Evolutionary conservation across 768 basidiomycete species (phyloP).

Genomic region (Auriscalpium orientale): DNA sequence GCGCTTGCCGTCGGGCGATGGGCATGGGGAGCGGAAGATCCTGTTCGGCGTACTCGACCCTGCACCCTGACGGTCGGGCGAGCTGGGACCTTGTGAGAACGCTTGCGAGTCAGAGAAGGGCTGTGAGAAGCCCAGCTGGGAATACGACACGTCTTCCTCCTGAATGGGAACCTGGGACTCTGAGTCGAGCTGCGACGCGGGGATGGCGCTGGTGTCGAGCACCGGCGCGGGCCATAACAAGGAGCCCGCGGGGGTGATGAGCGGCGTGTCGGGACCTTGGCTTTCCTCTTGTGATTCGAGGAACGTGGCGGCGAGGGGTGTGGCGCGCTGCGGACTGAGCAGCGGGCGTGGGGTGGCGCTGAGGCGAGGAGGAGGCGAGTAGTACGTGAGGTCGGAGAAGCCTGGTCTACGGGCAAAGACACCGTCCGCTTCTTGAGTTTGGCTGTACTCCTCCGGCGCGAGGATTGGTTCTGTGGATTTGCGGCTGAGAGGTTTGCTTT

Average conservation of each 20-base stretch:
- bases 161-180: constrained; percentile 21
- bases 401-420: constrained; percentile 4
- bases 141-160: constrained; percentile 28
- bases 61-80: background rate
- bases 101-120: constrained; percentile 4
- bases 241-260: constrained; percentile 50
- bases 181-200: constrained; percentile 32
- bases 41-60: background rate
- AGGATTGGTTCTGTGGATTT: constrained; percentile 13
- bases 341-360: background rate
- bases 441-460: background rate
- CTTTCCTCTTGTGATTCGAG: constrained; percentile 37
- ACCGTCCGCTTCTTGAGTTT: background rate
- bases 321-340: background rate
- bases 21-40: background rate
- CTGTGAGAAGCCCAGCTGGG: constrained; percentile 29
- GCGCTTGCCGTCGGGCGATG: background rate
- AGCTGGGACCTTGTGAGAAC: background rate
- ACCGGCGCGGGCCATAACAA: constrained; percentile 30
- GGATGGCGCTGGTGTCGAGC: constrained; percentile 24
- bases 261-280: constrained; percentile 41
- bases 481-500: constrained; percentile 7
- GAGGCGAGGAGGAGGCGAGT: background rate
- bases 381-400: constrained; percentile 9
- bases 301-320: constrained; percentile 1